Evolutionary conservation across 768 basidiomycete genomes (phyloP).

Genomic region (Calocybe cyanea): DNA sequence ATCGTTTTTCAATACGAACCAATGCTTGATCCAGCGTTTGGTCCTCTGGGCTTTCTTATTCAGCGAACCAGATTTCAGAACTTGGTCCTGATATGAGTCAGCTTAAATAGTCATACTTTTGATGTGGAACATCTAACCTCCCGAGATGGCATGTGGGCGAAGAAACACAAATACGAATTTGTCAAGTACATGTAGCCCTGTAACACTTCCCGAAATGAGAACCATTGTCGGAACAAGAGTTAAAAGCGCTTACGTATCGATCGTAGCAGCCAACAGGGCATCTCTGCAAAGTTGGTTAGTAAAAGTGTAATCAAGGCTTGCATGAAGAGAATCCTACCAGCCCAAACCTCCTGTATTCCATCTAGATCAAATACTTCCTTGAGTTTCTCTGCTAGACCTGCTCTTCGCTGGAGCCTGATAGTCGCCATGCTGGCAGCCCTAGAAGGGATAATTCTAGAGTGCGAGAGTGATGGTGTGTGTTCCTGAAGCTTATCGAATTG

Average conservation of each 20-base stretch:
- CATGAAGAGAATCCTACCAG: conserved; percentile 44
- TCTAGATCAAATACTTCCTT: conserved; percentile 83
- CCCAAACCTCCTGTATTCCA: conserved; percentile 79
- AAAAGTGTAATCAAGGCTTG: background rate
- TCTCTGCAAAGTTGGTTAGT: conserved; percentile 46
- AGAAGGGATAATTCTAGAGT: conserved; percentile 23
- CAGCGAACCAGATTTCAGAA: conserved; percentile 88
- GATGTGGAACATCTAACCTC: conserved; percentile 53
- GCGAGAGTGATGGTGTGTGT: background rate
- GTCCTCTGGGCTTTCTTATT: conserved; percentile 86
- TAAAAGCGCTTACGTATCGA: conserved; percentile 68
- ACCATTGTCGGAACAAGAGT: too few species aligned
- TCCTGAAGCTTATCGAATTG: background rate
- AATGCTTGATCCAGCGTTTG: conserved; percentile 91
- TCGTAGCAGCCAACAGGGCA: conserved; percentile 91
- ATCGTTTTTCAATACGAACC: conserved; percentile 96
- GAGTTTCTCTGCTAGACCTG: conserved; percentile 81
- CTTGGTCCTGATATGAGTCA: conserved; percentile 61
- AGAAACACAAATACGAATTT: conserved; percentile 92
- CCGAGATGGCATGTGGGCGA: conserved; percentile 87
- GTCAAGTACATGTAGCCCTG: conserved; percentile 99
- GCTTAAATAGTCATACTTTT: background rate
- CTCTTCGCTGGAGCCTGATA: conserved; percentile 62
- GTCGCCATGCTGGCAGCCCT: conserved; percentile 69
- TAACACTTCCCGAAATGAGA: conserved; percentile 51